These are phyloP conservation scores for Lignosus rhinocerotis DNA, from an alignment of 1,284 basidiomycete species.

Conservation along the genomic window DNA sequence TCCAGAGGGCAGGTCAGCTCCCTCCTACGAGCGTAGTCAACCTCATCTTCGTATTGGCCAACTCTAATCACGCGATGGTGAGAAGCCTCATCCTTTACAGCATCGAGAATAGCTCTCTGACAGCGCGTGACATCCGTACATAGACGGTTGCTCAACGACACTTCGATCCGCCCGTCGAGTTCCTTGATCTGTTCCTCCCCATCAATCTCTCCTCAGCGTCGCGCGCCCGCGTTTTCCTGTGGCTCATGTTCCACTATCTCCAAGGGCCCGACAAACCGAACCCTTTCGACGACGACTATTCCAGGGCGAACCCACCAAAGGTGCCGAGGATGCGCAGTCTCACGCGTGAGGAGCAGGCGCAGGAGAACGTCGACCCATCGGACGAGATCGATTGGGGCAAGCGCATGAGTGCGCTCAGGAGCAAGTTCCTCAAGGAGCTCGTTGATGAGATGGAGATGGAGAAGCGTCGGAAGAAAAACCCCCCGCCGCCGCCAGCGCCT, in stretches of 20 bases:
- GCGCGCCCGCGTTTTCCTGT: slow-evolving; percentile 70
- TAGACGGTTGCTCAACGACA: slow-evolving; percentile 71
- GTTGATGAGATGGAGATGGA: slow-evolving; percentile 40
- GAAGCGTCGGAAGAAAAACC: slow-evolving; percentile 32
- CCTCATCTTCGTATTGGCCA: slow-evolving; percentile 72
- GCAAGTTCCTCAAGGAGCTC: slow-evolving; percentile 43
- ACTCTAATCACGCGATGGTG: slow-evolving; percentile 34
- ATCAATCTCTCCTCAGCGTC: slow-evolving; percentile 68
- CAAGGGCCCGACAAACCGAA: slow-evolving; percentile 41
- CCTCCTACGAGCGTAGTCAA: slow-evolving; percentile 83
- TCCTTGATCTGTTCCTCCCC: slow-evolving; percentile 81
- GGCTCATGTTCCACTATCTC: slow-evolving; percentile 53
- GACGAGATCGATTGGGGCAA: slow-evolving; percentile 45
- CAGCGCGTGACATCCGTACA: slow-evolving; percentile 31
- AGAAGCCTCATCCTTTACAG: slow-evolving; percentile 3
- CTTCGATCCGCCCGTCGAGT: slow-evolving; percentile 74
- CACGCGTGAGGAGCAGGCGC: slow-evolving; percentile 36
- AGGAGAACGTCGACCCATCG: slow-evolving; percentile 43
- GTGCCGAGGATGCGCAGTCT: slow-evolving; percentile 39
- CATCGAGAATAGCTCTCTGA: slow-evolving; percentile 10
- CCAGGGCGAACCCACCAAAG: slow-evolving; percentile 38
- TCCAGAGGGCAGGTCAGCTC: slow-evolving; percentile 55
- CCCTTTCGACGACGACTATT: slow-evolving; percentile 45
- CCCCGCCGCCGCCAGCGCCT: slow-evolving; percentile 21
- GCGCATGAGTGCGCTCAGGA: slow-evolving; percentile 40